Conservation (phyloP, 2,329 filamentous ascomycete species). For the Ustilaginoidea virens region DNA sequence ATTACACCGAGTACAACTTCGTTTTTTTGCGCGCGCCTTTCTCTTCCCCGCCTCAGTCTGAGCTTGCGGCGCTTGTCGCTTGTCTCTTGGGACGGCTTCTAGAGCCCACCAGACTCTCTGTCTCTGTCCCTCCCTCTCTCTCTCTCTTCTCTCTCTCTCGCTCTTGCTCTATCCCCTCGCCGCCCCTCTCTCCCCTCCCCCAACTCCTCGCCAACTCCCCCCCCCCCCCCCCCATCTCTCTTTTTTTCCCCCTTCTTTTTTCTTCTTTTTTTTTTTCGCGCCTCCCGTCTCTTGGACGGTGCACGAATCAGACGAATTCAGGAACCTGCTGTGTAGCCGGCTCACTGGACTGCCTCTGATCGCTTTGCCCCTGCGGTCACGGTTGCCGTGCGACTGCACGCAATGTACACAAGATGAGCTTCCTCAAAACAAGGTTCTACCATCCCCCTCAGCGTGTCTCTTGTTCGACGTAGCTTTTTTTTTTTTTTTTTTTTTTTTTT, state of each 20-base stretch:
- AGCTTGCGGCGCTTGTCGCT: too few relatives aligned
- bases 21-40: too few relatives aligned
- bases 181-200: neutral
- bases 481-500: neutral
- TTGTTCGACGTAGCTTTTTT: neutral
- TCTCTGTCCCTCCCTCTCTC: neutral
- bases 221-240: neutral
- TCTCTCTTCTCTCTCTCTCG: neutral
- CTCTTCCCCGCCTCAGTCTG: too few relatives aligned
- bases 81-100: too few relatives aligned
- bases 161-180: neutral
- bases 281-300: too few relatives aligned
- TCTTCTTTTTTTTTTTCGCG: too few relatives aligned
- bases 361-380: slow-evolving; percentile 5
- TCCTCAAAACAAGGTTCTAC: slow-evolving; percentile 26
- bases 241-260: neutral
- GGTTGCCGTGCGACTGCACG: slow-evolving; percentile 13
- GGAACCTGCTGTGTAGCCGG: too few relatives aligned
- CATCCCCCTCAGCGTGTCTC: neutral
- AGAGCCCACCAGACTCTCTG: too few relatives aligned
- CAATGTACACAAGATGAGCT: slow-evolving; percentile 26
- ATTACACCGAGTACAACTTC: too few relatives aligned
- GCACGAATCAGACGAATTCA: too few relatives aligned
- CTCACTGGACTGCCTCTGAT: slow-evolving; percentile 1
- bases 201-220: neutral